These are phyloP conservation scores for Cetraspora pellucida DNA, from an alignment of 192 early-diverging fungal genomes.

Conservation along the genomic window DNA sequence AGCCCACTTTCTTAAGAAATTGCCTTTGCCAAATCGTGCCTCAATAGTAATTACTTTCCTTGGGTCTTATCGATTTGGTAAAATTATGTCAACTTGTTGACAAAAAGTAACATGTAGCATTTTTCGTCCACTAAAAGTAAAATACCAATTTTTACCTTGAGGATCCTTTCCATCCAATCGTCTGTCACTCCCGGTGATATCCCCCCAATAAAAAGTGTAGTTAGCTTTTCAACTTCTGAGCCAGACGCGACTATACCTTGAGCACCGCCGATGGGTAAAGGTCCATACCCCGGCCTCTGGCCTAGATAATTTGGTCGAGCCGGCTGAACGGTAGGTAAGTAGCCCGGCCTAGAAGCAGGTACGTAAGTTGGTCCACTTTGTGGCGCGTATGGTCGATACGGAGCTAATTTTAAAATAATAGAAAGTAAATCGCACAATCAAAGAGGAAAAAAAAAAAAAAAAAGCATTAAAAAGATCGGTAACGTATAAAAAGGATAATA, in stretches of 20 bases:
- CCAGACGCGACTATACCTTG: neutral
- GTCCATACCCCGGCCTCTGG: slow-evolving; percentile 1
- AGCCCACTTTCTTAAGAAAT: slow-evolving; percentile 9
- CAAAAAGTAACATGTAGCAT: slow-evolving; percentile 7
- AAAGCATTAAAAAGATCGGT: neutral
- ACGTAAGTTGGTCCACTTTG: slow-evolving; percentile 1
- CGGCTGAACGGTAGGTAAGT: neutral
- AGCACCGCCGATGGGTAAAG: neutral
- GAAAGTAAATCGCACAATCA: neutral
- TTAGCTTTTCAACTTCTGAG: slow-evolving; percentile 57
- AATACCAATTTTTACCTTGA: slow-evolving; percentile 51
- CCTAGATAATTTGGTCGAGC: slow-evolving; percentile 1
- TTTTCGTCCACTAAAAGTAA: slow-evolving; percentile 13
- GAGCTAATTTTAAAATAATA: slow-evolving; percentile 6
- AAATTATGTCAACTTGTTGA: slow-evolving; percentile 40
- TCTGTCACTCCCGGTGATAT: slow-evolving; percentile 72
- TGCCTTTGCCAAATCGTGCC: slow-evolving; percentile 1
- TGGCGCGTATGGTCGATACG: slow-evolving; percentile 3
- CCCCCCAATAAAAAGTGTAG: slow-evolving; percentile 69
- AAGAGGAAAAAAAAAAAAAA: neutral
- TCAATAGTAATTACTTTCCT: slow-evolving; percentile 5
- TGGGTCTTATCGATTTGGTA: slow-evolving; percentile 30
- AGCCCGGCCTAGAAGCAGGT: neutral
- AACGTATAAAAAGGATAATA: neutral
- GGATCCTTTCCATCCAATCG: slow-evolving; percentile 63